Conservation (phyloP, 208 protist genomes). For the Crithidia mellificae region DNA sequence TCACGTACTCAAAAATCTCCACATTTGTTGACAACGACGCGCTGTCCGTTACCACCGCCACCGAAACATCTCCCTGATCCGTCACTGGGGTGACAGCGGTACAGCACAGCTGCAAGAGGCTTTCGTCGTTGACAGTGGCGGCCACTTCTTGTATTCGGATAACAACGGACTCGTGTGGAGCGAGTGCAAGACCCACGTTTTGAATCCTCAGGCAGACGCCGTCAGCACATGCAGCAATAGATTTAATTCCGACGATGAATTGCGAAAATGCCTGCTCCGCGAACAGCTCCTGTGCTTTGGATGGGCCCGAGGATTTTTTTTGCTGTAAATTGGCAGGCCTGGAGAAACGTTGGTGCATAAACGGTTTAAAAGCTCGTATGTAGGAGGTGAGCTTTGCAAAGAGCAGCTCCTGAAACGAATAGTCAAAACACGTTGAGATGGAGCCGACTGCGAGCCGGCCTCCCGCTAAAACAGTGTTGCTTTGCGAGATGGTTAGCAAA, state of each 20-base stretch:
- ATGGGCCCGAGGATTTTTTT: neutral
- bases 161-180: slow-evolving; percentile 1
- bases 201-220: slow-evolving; percentile 13
- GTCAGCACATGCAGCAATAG: slow-evolving; percentile 16
- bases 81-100: slow-evolving; percentile 3
- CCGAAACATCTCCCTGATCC: neutral
- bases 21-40: slow-evolving; percentile 27
- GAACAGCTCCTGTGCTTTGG: neutral
- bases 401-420: slow-evolving; percentile 27
- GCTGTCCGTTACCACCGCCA: slow-evolving; percentile 15
- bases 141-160: slow-evolving; percentile 16
- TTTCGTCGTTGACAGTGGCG: slow-evolving; percentile 1
- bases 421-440: slow-evolving; percentile 14
- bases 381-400: slow-evolving; percentile 15
- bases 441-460: slow-evolving; percentile 13
- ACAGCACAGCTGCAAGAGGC: slow-evolving; percentile 23
- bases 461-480: neutral
- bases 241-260: slow-evolving; percentile 16
- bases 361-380: slow-evolving; percentile 18
- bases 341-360: slow-evolving; percentile 8
- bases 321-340: neutral
- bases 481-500: slow-evolving; percentile 10
- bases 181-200: neutral
- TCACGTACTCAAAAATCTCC: slow-evolving; percentile 26
- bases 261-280: slow-evolving; percentile 6